phyloP scores from a whole-genome alignment of 768 basidiomycete genomes.

The Gymnopilus dilepis region DNA sequence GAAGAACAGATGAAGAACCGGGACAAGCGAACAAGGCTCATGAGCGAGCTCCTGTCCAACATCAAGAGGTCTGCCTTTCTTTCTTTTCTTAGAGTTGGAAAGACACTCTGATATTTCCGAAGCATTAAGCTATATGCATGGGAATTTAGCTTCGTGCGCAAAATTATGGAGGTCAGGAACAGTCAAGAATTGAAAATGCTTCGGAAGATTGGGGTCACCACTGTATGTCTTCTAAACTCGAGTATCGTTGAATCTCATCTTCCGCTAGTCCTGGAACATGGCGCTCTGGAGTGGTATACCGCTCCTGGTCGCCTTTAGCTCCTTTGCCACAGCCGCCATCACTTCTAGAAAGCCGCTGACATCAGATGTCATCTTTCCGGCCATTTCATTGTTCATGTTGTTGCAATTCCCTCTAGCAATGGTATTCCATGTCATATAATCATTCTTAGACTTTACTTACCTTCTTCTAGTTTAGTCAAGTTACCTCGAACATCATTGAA shows the following conservation, averaged over 20 bases:
- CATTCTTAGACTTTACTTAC: slow-evolving; percentile 5
- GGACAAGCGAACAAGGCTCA: slow-evolving; percentile 80
- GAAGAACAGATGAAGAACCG: slow-evolving; percentile 93
- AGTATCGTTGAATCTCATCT: slow-evolving; percentile 1
- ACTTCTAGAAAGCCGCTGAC: slow-evolving; percentile 75
- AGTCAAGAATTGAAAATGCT: slow-evolving; percentile 83
- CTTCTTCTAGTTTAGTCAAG: slow-evolving; percentile 60
- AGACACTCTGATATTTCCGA: background rate
- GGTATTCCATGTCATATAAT: slow-evolving; percentile 45
- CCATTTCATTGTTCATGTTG: slow-evolving; percentile 88
- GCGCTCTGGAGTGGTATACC: slow-evolving; percentile 76
- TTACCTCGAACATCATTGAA: slow-evolving; percentile 84
- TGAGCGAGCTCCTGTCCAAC: slow-evolving; percentile 93
- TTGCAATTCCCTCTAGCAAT: slow-evolving; percentile 86
- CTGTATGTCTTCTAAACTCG: slow-evolving; percentile 40
- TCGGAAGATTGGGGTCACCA: slow-evolving; percentile 78
- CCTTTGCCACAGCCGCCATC: slow-evolving; percentile 74
- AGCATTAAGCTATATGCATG: slow-evolving; percentile 94
- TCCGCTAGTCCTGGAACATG: slow-evolving; percentile 55
- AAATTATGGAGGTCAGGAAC: slow-evolving; percentile 81
- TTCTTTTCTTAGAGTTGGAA: background rate
- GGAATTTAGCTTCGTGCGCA: slow-evolving; percentile 89
- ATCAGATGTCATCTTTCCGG: slow-evolving; percentile 93
- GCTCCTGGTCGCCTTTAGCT: slow-evolving; percentile 80
- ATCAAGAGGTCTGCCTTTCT: slow-evolving; percentile 70